Evolutionary conservation across 2,329 filamentous ascomycete genomes (phyloP).

Genomic region (Arachnomyces sp.): DNA sequence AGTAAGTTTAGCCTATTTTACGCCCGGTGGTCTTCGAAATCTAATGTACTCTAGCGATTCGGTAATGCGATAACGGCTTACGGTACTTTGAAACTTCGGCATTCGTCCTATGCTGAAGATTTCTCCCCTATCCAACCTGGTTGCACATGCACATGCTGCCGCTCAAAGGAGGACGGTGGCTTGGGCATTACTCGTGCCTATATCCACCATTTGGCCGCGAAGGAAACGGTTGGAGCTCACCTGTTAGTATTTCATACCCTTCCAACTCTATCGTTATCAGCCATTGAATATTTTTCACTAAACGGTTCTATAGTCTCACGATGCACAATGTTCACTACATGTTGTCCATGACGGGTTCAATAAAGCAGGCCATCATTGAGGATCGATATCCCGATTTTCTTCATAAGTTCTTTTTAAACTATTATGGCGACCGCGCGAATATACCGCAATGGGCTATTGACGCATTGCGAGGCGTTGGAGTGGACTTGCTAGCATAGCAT

Average conservation of each 20-base stretch:
- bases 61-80: constrained; percentile 80
- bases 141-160: constrained; percentile 74
- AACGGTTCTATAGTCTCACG: constrained; percentile 54
- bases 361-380: constrained; percentile 68
- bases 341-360: constrained; percentile 68
- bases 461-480: constrained; percentile 67
- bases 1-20: constrained; percentile 33
- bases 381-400: constrained; percentile 74
- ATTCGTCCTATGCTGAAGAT: constrained; percentile 66
- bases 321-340: constrained; percentile 96
- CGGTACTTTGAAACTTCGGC: constrained; percentile 78
- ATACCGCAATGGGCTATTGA: constrained; percentile 80
- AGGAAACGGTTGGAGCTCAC: constrained; percentile 88
- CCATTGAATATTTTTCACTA: neutral
- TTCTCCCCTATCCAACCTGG: constrained; percentile 75
- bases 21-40: constrained; percentile 1
- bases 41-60: constrained; percentile 51
- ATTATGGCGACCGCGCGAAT: constrained; percentile 58
- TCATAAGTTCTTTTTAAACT: constrained; percentile 63
- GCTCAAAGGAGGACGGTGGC: constrained; percentile 55
- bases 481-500: constrained; percentile 53
- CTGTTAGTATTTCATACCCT: constrained; percentile 33
- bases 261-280: constrained; percentile 9
- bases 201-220: constrained; percentile 81
- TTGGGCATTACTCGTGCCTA: constrained; percentile 80